These are phyloP conservation scores for Saccharomycopsis fermentans DNA, from an alignment of 805 yeast genomes.

Conservation along the genomic window DNA sequence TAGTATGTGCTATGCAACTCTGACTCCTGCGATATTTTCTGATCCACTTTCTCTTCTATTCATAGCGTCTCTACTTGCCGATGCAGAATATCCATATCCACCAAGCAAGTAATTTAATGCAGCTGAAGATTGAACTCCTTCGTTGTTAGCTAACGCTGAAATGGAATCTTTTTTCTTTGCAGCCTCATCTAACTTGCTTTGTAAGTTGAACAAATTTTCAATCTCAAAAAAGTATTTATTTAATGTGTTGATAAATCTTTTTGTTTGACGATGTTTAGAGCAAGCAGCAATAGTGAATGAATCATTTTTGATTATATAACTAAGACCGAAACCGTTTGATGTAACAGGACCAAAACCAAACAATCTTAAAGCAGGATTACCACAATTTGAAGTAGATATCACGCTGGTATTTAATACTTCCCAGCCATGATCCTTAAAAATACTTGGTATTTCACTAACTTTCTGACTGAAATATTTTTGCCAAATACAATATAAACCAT, in stretches of 20 bases:
- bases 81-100: slow-evolving; percentile 76
- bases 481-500: slow-evolving; percentile 84
- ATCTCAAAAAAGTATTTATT: slow-evolving; percentile 52
- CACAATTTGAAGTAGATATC: slow-evolving; percentile 81
- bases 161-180: not conserved
- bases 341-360: slow-evolving; percentile 91
- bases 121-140: slow-evolving; percentile 26
- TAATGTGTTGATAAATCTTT: slow-evolving; percentile 62
- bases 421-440: slow-evolving; percentile 86
- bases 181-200: not conserved
- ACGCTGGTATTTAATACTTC: slow-evolving; percentile 70
- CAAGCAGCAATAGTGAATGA: slow-evolving; percentile 73
- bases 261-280: slow-evolving; percentile 82
- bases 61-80: slow-evolving; percentile 56
- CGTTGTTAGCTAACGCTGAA: slow-evolving; percentile 17
- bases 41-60: slow-evolving; percentile 31
- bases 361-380: slow-evolving; percentile 75
- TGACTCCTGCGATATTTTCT: not conserved
- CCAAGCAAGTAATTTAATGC: slow-evolving; percentile 42
- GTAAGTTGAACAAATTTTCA: slow-evolving; percentile 5
- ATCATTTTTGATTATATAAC: slow-evolving; percentile 76
- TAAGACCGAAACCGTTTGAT: slow-evolving; percentile 88
- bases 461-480: slow-evolving; percentile 39
- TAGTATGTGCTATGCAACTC: not conserved
- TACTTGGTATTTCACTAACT: slow-evolving; percentile 45